Percentiles rank a stretch among this genome's conserved stretches.
phyloP scores from a whole-genome alignment of 1,139 yeast genomes.

The Lodderomyces orthopsilosis region DNA sequence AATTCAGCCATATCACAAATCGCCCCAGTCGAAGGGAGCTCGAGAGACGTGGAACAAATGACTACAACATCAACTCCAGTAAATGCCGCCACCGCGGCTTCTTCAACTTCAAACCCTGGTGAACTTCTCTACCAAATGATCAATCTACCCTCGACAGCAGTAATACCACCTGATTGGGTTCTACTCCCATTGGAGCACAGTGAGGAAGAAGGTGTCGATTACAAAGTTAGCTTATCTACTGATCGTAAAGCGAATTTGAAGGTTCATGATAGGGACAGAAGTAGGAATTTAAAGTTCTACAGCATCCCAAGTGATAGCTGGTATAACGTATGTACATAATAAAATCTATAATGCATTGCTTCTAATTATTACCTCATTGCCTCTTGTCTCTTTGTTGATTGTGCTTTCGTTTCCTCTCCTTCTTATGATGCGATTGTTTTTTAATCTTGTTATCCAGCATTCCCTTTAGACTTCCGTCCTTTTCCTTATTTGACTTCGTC shows the following conservation, averaged over 20 bases:
- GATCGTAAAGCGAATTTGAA: conserved; percentile 17
- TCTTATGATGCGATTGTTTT: neutral
- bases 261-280: conserved; percentile 11
- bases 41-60: conserved; percentile 5
- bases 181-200: conserved; percentile 25
- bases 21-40: conserved; percentile 5
- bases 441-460: neutral
- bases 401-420: neutral
- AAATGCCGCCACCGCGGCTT: neutral
- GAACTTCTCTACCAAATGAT: conserved; percentile 8
- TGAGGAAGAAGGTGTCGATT: conserved; percentile 13
- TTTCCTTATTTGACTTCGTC: neutral
- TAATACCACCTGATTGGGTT: conserved; percentile 37
- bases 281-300: conserved; percentile 10
- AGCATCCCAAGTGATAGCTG: conserved; percentile 8
- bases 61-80: neutral
- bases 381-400: neutral
- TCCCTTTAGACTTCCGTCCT: neutral
- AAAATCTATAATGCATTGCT: neutral
- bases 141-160: conserved; percentile 21
- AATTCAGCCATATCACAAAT: neutral
- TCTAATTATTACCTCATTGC: neutral
- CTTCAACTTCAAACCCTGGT: neutral
- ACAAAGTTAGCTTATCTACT: conserved; percentile 21
- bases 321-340: neutral